Evolutionary conservation across 805 yeast species (phyloP), one percentile per base, ranked within the genome.

Genomic region (Sugiyamaella valdiviana): DNA sequence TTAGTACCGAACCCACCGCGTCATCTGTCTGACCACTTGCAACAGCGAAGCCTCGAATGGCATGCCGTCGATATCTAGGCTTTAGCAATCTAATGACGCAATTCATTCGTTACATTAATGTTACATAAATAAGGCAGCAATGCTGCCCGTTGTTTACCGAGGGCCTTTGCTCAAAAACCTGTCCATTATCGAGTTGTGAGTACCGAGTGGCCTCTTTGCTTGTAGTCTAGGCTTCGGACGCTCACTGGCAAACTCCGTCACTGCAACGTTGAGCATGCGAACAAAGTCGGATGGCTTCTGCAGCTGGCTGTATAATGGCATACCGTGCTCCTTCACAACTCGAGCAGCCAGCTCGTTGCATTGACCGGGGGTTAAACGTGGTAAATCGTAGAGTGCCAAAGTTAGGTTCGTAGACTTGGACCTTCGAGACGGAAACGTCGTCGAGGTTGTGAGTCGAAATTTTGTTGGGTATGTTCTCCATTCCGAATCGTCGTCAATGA

Each of bases 401-500:
- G 14, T 3, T 3, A 26, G n/a, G 10, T 26, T 26, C 3, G 32
- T 26, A 19, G 44, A 23, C 6, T 41, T 26, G 5, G 24, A 17
- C 20, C 37, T n/a, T n/a, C 35, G 36, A 19, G 19, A 21, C 7
- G 32, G 32, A 26, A 26, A 26, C 10, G 32, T 26, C 3, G 32
- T 26, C 7, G 32, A 26, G 3, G 49, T 29, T 6, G 55, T 36
- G 7, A 56, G 45, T 22, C 56, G 48, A 15, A 56, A 37, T 15
- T 49, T 48, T 6, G 51, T 41, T 1, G 65, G 64, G 1, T 12
- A 12, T 3, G 51, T 54, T 4, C 39, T 42, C 67, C 66, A 62
- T 14, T 19, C 41, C 15, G 37, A 12, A 10, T 50, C 51, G n/a
- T 50, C 58, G 15, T 47, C 53, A 12, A 57, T 45, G 19, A 62